Conservation (phyloP, 1,139 yeast genomes). For the Spencermartinsiella ligniputridi region DNA sequence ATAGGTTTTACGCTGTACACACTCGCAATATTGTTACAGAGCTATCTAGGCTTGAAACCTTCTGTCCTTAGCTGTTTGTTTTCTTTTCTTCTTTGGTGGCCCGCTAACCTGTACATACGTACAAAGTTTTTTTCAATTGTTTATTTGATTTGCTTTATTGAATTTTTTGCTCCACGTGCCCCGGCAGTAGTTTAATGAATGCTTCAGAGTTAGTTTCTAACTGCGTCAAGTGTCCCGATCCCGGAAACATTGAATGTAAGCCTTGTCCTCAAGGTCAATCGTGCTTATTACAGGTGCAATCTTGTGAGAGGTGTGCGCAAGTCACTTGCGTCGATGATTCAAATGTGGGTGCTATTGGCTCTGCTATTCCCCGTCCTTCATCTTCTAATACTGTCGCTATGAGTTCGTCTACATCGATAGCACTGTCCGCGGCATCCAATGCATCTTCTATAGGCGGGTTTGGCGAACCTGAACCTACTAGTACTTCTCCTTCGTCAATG, state of each 20-base stretch:
- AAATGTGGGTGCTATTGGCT: neutral
- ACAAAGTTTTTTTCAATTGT: too few relatives aligned
- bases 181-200: neutral
- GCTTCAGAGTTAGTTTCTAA: neutral
- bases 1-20: neutral
- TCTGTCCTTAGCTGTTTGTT: neutral
- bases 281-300: slow-evolving; percentile 41
- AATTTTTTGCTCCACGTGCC: neutral
- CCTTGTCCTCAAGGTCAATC: slow-evolving; percentile 18
- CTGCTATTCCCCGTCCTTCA: neutral
- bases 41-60: neutral
- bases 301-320: slow-evolving; percentile 54
- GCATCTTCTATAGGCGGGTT: neutral
- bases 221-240: neutral
- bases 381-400: neutral
- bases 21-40: neutral
- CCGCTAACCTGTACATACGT: neutral
- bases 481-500: neutral
- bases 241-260: slow-evolving; percentile 11
- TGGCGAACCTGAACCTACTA: neutral
- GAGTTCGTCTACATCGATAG: neutral
- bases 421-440: neutral
- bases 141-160: too few relatives aligned
- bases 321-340: slow-evolving; percentile 15
- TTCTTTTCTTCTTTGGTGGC: neutral